These are phyloP conservation scores for Chaetomiaceae sp. DNA, from an alignment of 2,329 filamentous ascomycete species.

Conservation along the genomic window DNA sequence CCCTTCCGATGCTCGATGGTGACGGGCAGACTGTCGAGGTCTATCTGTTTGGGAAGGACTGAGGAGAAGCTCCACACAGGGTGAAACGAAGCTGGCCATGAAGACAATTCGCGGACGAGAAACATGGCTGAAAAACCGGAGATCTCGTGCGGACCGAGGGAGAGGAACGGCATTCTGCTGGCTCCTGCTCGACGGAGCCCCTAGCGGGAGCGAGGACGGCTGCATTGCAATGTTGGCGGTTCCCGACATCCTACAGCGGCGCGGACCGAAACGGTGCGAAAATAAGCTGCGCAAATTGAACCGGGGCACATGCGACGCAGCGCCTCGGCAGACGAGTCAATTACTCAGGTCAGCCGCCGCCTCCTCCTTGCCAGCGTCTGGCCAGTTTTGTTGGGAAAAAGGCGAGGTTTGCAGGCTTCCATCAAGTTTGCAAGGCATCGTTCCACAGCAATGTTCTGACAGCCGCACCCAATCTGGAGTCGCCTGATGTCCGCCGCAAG, in stretches of 20 bases:
- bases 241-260: too few relatives aligned
- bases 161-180: too few relatives aligned
- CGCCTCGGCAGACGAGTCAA: not conserved
- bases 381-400: too few relatives aligned
- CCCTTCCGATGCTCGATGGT: constrained; percentile 43
- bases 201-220: too few relatives aligned
- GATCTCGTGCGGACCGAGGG: too few relatives aligned
- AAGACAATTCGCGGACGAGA: not conserved
- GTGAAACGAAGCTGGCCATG: not conserved
- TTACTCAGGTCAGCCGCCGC: not conserved
- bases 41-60: constrained; percentile 44
- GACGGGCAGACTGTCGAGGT: constrained; percentile 47
- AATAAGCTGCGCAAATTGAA: not conserved
- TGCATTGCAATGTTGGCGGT: not conserved
- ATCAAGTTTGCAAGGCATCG: too few relatives aligned
- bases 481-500: too few relatives aligned
- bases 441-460: too few relatives aligned
- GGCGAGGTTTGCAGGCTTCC: too few relatives aligned
- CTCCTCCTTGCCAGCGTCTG: not conserved
- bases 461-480: too few relatives aligned
- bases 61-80: not conserved
- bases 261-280: not conserved
- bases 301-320: constrained; percentile 8
- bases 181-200: too few relatives aligned
- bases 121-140: not conserved